Evolutionary conservation across 768 basidiomycete species (phyloP).

Genomic region (Leccinum pellstonianum): DNA sequence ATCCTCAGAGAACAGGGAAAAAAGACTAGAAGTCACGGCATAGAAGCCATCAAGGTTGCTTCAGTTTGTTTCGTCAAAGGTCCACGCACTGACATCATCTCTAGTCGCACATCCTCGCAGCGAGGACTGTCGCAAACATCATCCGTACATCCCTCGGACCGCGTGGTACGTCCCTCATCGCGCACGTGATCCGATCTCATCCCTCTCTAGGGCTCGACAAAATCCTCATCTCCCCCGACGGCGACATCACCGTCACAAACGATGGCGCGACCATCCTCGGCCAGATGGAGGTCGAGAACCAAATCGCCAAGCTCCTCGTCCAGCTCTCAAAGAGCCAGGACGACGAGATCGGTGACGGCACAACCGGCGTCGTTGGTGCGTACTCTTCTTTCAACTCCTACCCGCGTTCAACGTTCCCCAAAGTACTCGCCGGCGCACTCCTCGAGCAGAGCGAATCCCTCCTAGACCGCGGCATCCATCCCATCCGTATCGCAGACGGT

Average conservation of each 20-base stretch:
- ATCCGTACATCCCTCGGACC: slow-evolving; percentile 94
- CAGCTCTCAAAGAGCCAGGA: slow-evolving; percentile 97
- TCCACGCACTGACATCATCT: slow-evolving; percentile 6
- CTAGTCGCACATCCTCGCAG: slow-evolving; percentile 94
- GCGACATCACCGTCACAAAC: slow-evolving; percentile 98
- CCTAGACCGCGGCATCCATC: slow-evolving; percentile 99
- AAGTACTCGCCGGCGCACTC: slow-evolving; percentile 96
- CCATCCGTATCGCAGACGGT: slow-evolving; percentile 98
- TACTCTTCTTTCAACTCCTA: slow-evolving; percentile 21
- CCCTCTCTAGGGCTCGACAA: slow-evolving; percentile 76
- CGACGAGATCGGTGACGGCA: slow-evolving; percentile 99
- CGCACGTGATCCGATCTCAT: slow-evolving; percentile 12
- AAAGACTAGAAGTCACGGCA: slow-evolving; percentile 89
- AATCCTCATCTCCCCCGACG: slow-evolving; percentile 93
- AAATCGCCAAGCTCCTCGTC: slow-evolving; percentile 96
- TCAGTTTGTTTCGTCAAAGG: background rate
- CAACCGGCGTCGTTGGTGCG: slow-evolving; percentile 97
- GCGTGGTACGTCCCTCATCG: slow-evolving; percentile 56
- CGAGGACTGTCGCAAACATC: slow-evolving; percentile 90
- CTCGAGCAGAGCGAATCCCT: slow-evolving; percentile 91
- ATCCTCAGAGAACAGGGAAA: slow-evolving; percentile 91
- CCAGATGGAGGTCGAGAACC: slow-evolving; percentile 99
- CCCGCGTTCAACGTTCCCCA: slow-evolving; percentile 1
- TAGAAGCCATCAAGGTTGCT: slow-evolving; percentile 91
- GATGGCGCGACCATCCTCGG: slow-evolving; percentile 98